These are phyloP conservation scores for Sporisorium reilianum DNA, from an alignment of 1,284 basidiomycete genomes.

Conservation along the genomic window DNA sequence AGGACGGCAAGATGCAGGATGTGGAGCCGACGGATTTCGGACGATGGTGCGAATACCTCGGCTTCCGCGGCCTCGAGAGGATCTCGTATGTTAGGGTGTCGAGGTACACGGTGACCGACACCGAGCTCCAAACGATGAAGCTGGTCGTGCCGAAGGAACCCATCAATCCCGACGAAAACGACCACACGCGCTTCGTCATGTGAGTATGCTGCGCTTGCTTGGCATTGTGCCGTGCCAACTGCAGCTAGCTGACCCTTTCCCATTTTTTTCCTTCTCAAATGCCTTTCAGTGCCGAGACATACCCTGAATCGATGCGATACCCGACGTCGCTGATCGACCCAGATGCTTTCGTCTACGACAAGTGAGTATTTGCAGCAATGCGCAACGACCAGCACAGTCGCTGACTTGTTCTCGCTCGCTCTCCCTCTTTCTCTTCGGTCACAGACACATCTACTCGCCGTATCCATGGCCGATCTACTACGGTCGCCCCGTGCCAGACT, in stretches of 20 bases:
- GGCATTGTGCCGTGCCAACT: neutral
- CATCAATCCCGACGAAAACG: constrained; percentile 54
- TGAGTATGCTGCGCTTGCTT: constrained; percentile 15
- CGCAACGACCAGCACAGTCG: neutral
- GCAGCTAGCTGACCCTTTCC: constrained; percentile 7
- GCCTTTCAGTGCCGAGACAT: constrained; percentile 33
- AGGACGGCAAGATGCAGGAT: constrained; percentile 67
- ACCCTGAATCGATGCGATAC: constrained; percentile 44
- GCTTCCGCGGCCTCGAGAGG: constrained; percentile 61
- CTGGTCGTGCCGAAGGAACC: constrained; percentile 53
- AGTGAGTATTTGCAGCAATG: constrained; percentile 38
- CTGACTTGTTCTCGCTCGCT: neutral
- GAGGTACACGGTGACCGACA: constrained; percentile 65
- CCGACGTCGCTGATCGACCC: constrained; percentile 47
- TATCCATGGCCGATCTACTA: constrained; percentile 56
- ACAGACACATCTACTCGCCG: constrained; percentile 54
- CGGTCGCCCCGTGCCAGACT: constrained; percentile 24
- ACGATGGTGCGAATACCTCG: constrained; percentile 67
- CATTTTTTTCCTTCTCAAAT: neutral
- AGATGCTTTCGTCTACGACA: constrained; percentile 48
- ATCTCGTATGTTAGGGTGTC: constrained; percentile 63
- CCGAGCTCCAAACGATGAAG: constrained; percentile 66
- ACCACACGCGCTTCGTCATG: constrained; percentile 40
- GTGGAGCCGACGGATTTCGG: constrained; percentile 71
- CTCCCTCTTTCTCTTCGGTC: neutral